Evolutionary conservation across 1,284 basidiomycete genomes (phyloP).

Genomic region (Tilletia setariae): DNA sequence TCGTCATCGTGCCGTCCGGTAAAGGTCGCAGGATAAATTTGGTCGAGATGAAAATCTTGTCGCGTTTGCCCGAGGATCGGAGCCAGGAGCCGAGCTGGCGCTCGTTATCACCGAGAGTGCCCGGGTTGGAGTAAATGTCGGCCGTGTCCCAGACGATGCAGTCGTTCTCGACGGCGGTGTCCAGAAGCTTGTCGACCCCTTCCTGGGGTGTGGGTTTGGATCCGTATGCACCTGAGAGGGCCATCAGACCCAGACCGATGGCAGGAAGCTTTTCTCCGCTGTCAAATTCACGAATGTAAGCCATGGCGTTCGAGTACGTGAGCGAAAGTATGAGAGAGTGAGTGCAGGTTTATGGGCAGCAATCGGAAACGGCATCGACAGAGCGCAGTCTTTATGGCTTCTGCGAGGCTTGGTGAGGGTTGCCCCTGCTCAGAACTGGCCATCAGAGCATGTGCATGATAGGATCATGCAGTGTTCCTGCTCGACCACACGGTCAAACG

Average conservation of each 20-base stretch:
- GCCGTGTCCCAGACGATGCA: conserved; percentile 33
- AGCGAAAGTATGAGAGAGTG: too few species aligned
- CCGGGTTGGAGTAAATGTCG: conserved; percentile 33
- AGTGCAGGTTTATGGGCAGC: too few species aligned
- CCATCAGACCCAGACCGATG: conserved; percentile 38
- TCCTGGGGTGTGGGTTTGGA: conserved; percentile 21
- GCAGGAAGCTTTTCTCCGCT: conserved; percentile 23
- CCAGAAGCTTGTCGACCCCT: conserved; percentile 26
- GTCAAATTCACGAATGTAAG: not conserved
- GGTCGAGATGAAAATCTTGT: conserved; percentile 55
- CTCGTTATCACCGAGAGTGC: conserved; percentile 54
- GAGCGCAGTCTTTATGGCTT: too few species aligned
- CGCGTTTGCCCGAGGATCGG: conserved; percentile 39
- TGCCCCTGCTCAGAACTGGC: too few species aligned
- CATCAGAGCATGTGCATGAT: too few species aligned
- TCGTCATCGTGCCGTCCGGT: conserved; percentile 19
- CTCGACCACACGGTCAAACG: too few species aligned
- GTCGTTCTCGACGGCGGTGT: conserved; percentile 26
- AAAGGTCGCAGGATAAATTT: conserved; percentile 53
- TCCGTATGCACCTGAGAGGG: conserved; percentile 33
- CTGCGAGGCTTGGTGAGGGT: too few species aligned
- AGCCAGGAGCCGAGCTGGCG: conserved; percentile 54
- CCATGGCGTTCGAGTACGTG: not conserved
- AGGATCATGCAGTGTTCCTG: too few species aligned
- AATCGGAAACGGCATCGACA: too few species aligned